phyloP scores from a whole-genome alignment of 441 rosid species.

The Mallotus repandus region DNA sequence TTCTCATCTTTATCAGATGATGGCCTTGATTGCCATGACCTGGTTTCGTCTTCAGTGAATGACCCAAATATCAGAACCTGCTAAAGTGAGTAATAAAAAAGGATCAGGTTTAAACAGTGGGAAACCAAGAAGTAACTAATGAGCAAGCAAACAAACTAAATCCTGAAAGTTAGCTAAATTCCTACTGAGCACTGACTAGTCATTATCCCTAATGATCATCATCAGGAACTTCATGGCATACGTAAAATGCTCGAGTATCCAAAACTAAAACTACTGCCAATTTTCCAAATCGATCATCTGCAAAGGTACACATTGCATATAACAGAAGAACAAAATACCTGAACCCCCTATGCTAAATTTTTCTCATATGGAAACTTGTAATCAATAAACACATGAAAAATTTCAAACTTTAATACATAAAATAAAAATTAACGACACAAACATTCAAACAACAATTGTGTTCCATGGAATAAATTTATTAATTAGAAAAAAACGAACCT shows the following conservation, averaged over 20 bases:
- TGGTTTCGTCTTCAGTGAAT: slow-evolving; percentile 88
- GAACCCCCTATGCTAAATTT: neutral
- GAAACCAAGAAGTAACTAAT: neutral
- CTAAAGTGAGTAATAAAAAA: slow-evolving; percentile 20
- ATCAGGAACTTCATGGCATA: neutral
- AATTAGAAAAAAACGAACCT: slow-evolving; percentile 32
- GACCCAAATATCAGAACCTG: slow-evolving; percentile 84
- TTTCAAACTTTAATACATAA: neutral
- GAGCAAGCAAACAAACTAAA: neutral
- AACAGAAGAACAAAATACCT: too few species aligned
- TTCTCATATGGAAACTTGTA: neutral
- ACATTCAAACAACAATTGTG: too few species aligned
- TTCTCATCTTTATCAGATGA: slow-evolving; percentile 47
- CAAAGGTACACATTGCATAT: neutral
- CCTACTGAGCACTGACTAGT: too few species aligned
- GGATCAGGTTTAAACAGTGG: slow-evolving; percentile 1
- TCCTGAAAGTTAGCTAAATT: neutral
- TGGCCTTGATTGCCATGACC: slow-evolving; percentile 44
- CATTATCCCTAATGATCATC: neutral
- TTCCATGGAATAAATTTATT: too few species aligned
- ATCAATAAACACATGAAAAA: neutral
- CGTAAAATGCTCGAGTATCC: neutral
- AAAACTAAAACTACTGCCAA: neutral
- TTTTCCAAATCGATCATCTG: neutral
- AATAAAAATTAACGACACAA: too few species aligned